Conservation (phyloP, 1,139 yeast species). For the Protomyces gravidus region DNA sequence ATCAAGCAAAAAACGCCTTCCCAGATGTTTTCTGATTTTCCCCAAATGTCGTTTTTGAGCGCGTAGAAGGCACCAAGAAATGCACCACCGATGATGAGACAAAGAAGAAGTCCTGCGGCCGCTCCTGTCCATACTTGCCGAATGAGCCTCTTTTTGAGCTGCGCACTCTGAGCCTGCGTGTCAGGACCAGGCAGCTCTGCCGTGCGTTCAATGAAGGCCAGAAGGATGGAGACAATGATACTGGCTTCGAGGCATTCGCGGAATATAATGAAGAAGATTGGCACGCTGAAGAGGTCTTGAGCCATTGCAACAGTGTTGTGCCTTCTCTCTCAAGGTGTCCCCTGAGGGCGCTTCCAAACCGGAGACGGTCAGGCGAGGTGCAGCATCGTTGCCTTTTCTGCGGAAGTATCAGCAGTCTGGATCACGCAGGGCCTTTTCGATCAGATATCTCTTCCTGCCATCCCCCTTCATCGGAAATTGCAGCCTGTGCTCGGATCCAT, state of each 20-base stretch:
- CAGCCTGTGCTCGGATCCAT: too few relatives aligned
- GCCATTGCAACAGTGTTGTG: too few relatives aligned
- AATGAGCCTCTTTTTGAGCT: constrained; percentile 56
- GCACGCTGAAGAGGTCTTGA: constrained; percentile 44
- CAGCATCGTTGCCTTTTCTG: too few relatives aligned
- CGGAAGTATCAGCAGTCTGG: too few relatives aligned
- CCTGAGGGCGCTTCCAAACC: too few relatives aligned
- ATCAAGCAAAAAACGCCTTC: constrained; percentile 82
- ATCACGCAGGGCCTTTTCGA: too few relatives aligned
- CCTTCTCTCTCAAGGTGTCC: too few relatives aligned
- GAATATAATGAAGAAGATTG: constrained; percentile 74
- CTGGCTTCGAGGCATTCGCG: constrained; percentile 90
- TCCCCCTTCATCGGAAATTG: too few relatives aligned
- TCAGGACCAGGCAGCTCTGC: constrained; percentile 36
- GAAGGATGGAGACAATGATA: constrained; percentile 78
- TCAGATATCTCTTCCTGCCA: too few relatives aligned
- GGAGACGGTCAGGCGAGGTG: too few relatives aligned
- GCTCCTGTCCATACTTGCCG: constrained; percentile 82
- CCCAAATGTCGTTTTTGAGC: constrained; percentile 78
- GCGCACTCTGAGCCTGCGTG: constrained; percentile 42
- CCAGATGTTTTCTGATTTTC: constrained; percentile 82
- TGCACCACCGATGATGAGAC: constrained; percentile 74
- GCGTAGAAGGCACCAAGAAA: constrained; percentile 81
- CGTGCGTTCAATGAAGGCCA: constrained; percentile 81
- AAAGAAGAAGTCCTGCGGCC: constrained; percentile 61